Base-by-base conservation (phyloP, 495 filamentous ascomycete species). In the Aspergillus funiculosus region DNA sequence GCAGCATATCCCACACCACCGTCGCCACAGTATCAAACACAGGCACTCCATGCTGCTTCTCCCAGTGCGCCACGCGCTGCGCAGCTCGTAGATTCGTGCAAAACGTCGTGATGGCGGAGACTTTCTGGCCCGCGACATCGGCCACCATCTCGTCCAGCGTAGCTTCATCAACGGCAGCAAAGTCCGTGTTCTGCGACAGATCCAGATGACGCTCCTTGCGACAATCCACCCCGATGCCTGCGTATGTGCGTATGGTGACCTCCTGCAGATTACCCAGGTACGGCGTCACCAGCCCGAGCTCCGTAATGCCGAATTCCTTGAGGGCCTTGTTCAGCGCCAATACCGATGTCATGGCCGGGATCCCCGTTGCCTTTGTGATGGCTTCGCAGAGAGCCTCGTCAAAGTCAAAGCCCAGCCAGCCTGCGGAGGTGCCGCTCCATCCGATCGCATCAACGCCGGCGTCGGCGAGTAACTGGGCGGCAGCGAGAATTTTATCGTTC, bases 1-100 rank as follows among this genome's bases (percentile, higher is more conserved):
- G 25, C 25, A 42, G 25, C 39, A 42, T 42, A 42, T 42, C 39
- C 39, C 39, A 42, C 14, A 42, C 39, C 25, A 42, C 39, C 13
- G 39, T 42, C 1, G 25, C 25, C 25, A 42, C 39, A 3, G 39
- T 42, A 42, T 42, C 39, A 21, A 42, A 42, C 25, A 42, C 39
- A 25, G 14, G 39, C 6, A 42, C 26, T 5, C 39, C 25, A 42
- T 42, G 39, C 26, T 42, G 14, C 26, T 42, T 30, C 39, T 42
- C 39, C 39, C 39, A 42, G 15, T 18, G 20, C 1, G 2, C 39
- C 2, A 42, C 39, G 3, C 39, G 25, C 24, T 42, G 39, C n/a
- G 39, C 39, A 2, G 39, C 39, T 9, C 39, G 39, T 42, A 42
- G 39, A 42, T 42, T 42, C 1, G 39, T 42, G 20, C 39, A 42